Percentiles rank a stretch among this genome's conserved stretches.
Conservation (phyloP, 306 rosid genomes). For the Casuarina equisetifolia region DNA sequence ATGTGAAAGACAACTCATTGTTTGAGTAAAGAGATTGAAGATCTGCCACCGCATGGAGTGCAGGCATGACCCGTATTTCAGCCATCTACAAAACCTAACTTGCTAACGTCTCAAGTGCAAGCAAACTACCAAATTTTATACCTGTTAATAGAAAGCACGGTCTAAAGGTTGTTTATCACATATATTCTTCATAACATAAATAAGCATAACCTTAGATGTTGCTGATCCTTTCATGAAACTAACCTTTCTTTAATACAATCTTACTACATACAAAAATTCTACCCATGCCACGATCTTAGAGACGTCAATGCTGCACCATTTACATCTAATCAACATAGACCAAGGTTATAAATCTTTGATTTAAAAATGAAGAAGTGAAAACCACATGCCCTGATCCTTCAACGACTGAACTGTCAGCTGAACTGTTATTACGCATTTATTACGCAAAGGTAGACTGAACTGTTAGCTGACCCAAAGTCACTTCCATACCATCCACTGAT, state of each 20-base stretch:
- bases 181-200: background rate
- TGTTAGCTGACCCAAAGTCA: background rate
- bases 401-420: background rate
- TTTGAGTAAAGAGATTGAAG: background rate
- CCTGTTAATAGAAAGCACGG: too few species aligned
- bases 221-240: background rate
- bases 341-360: background rate
- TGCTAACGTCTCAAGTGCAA: too few species aligned
- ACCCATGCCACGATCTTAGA: background rate
- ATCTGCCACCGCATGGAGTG: background rate
- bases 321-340: background rate
- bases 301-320: background rate
- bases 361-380: too few species aligned
- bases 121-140: background rate
- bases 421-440: background rate
- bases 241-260: background rate
- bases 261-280: background rate
- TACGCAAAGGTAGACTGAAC: background rate
- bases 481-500: too few species aligned
- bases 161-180: background rate
- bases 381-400: background rate
- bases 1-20: background rate
- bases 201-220: background rate
- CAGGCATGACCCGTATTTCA: too few species aligned
- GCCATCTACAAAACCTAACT: too few species aligned